A percentile compares a stretch with the other conserved stretches of the same genome.
Evolutionary conservation across 1,284 basidiomycete species (phyloP).

Genomic region (Nidula niveotomentosa): DNA sequence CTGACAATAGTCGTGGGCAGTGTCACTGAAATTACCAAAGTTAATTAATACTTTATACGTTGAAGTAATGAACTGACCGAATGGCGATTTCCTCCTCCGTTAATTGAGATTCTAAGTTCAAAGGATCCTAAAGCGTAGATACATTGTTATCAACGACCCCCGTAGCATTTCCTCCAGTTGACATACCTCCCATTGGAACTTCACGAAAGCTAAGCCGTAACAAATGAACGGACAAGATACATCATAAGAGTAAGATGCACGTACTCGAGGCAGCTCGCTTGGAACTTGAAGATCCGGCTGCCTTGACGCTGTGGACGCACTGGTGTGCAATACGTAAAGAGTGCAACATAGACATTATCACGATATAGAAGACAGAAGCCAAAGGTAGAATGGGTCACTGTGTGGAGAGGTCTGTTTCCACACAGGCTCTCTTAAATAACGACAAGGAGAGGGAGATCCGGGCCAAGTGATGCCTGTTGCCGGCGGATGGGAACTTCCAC

Average conservation of each 20-base stretch:
- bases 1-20: conserved; percentile 85
- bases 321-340: conserved; percentile 6
- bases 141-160: background rate
- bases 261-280: conserved; percentile 18
- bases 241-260: background rate
- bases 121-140: conserved; percentile 58
- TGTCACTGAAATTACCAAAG: conserved; percentile 54
- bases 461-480: too few species aligned
- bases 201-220: conserved; percentile 40
- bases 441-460: too few species aligned
- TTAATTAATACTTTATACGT: conserved; percentile 1
- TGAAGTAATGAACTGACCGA: conserved; percentile 48
- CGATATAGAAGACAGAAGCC: too few species aligned
- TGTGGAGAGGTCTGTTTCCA: too few species aligned
- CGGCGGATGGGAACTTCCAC: too few species aligned
- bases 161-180: background rate
- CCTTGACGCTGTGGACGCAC: conserved; percentile 1
- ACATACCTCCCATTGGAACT: conserved; percentile 71
- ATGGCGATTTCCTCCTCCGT: conserved; percentile 92
- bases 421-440: too few species aligned
- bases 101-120: conserved; percentile 74
- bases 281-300: conserved; percentile 3
- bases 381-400: too few species aligned
- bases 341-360: background rate
- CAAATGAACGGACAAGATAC: background rate